Percentiles rank a stretch among this genome's conserved stretches.
These are phyloP conservation scores for Botrytis deweyae DNA, from an alignment of 2,329 filamentous ascomycete genomes.

Conservation along the genomic window DNA sequence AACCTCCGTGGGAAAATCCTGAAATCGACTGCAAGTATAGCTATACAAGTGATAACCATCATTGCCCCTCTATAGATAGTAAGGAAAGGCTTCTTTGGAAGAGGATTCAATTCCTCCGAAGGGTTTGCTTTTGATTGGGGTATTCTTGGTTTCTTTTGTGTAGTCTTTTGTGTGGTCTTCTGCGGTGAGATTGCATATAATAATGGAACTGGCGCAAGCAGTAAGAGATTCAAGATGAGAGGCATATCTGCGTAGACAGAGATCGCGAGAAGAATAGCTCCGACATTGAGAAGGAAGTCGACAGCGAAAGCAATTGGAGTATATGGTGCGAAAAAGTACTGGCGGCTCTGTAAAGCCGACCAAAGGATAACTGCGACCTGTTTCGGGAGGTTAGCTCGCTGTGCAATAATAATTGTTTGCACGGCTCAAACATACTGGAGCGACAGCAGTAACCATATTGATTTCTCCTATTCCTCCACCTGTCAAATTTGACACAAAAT, in stretches of 20 bases:
- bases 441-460: slow-evolving; percentile 79
- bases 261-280: slow-evolving; percentile 76
- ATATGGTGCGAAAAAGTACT: slow-evolving; percentile 80
- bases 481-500: slow-evolving; percentile 87
- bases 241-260: slow-evolving; percentile 80
- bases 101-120: slow-evolving; percentile 44
- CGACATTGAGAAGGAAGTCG: slow-evolving; percentile 87
- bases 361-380: slow-evolving; percentile 82
- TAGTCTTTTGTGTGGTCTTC: slow-evolving; percentile 24
- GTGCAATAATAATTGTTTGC: slow-evolving; percentile 21
- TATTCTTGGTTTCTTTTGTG: slow-evolving; percentile 51
- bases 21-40: slow-evolving; percentile 97
- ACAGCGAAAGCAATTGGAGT: slow-evolving; percentile 64
- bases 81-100: slow-evolving; percentile 87
- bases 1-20: slow-evolving; percentile 88
- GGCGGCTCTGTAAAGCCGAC: slow-evolving; percentile 81
- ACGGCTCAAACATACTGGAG: slow-evolving; percentile 63
- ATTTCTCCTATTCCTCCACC: slow-evolving; percentile 84
- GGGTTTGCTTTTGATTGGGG: slow-evolving; percentile 45
- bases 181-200: slow-evolving; percentile 53
- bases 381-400: slow-evolving; percentile 19
- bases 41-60: slow-evolving; percentile 85
- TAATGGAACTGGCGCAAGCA: slow-evolving; percentile 66
- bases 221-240: slow-evolving; percentile 69
- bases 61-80: slow-evolving; percentile 89